These are phyloP conservation scores for Trichomonascaceae sp. DNA, from an alignment of 1,139 yeast species.

Conservation along the genomic window DNA sequence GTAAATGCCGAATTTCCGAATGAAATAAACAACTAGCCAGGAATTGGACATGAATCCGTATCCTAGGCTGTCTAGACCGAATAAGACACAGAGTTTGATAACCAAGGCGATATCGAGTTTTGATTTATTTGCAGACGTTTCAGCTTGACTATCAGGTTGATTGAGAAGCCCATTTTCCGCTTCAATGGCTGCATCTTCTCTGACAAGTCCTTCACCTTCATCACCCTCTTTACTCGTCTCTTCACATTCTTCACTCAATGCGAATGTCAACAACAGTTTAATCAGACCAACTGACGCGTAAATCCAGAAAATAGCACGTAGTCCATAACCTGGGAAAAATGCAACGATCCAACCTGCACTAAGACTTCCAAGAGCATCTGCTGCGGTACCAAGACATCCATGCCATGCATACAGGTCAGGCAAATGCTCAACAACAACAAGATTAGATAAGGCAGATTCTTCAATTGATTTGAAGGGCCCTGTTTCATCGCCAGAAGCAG, in stretches of 20 bases:
- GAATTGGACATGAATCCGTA: slow-evolving; percentile 83
- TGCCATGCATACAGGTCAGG: slow-evolving; percentile 73
- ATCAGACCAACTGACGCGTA: slow-evolving; percentile 53
- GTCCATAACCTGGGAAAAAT: slow-evolving; percentile 31
- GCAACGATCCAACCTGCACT: slow-evolving; percentile 47
- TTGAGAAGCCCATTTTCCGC: too few relatives aligned
- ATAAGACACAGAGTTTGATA: slow-evolving; percentile 45
- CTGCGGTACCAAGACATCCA: slow-evolving; percentile 61
- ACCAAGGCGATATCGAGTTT: slow-evolving; percentile 16
- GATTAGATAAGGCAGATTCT: slow-evolving; percentile 78
- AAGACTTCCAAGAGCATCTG: slow-evolving; percentile 71
- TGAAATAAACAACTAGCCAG: slow-evolving; percentile 79
- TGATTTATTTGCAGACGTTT: too few relatives aligned
- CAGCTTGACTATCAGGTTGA: too few relatives aligned
- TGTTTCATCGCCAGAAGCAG: slow-evolving; percentile 88
- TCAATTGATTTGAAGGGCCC: slow-evolving; percentile 91
- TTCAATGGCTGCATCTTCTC: background rate
- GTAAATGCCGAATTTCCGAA: slow-evolving; percentile 28
- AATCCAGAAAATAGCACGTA: slow-evolving; percentile 54
- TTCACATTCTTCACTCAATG: slow-evolving; percentile 55
- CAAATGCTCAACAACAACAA: slow-evolving; percentile 59
- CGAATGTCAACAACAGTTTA: slow-evolving; percentile 49
- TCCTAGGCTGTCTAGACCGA: slow-evolving; percentile 72
- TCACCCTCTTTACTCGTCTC: background rate
- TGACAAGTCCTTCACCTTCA: background rate